Percentiles rank a stretch among this genome's conserved stretches.
Conservation (phyloP, 441 rosid genomes). For the Isatis lusitanica region DNA sequence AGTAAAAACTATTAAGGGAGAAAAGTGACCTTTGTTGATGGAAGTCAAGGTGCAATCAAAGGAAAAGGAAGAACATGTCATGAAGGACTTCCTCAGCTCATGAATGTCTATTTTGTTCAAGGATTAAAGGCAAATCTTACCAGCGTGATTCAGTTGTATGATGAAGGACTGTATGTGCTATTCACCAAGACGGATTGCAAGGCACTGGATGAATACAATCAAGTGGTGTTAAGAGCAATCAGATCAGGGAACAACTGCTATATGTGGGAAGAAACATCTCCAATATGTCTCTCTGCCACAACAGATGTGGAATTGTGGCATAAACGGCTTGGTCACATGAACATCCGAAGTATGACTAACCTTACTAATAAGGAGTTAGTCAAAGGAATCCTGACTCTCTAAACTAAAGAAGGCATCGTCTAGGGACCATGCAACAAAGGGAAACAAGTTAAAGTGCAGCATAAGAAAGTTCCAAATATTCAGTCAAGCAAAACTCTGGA, state of each 20-base stretch:
- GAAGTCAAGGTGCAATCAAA: not conserved
- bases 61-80: not conserved
- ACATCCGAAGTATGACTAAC: too few relatives aligned
- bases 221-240: accelerated
- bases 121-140: too few relatives aligned
- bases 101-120: too few relatives aligned
- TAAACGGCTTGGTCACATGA: too few relatives aligned
- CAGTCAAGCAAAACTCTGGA: too few relatives aligned
- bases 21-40: not conserved
- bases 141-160: not conserved
- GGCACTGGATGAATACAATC: accelerated
- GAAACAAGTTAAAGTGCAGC: too few relatives aligned
- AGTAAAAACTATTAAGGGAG: accelerated
- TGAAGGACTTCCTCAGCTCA: too few relatives aligned
- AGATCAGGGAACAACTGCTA: not conserved
- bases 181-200: not conserved
- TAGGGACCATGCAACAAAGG: not conserved
- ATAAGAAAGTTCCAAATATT: too few relatives aligned
- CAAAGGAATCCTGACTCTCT: accelerated
- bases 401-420: accelerated
- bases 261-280: not conserved
- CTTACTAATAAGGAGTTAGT: too few relatives aligned
- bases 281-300: too few relatives aligned
- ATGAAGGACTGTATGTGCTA: not conserved
- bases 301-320: too few relatives aligned